Evolutionary conservation across 2,329 filamentous ascomycete species (phyloP).

Genomic region (Alternaria postmessia): DNA sequence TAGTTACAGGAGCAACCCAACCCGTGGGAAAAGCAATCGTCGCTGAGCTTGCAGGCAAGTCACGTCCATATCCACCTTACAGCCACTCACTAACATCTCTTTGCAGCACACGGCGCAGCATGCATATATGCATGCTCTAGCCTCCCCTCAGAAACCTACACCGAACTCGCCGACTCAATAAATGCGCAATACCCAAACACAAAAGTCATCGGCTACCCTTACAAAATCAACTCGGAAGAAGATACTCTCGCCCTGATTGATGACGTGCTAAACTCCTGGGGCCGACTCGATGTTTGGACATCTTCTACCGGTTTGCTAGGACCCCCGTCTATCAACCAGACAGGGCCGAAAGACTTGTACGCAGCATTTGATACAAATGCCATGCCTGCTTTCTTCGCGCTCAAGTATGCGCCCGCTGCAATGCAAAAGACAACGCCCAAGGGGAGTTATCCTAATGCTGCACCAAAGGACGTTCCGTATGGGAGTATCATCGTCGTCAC

Average conservation of each 20-base stretch:
- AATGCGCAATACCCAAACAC: constrained; percentile 60
- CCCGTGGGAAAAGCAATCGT: constrained; percentile 68
- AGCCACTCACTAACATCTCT: neutral
- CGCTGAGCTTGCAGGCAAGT: constrained; percentile 64
- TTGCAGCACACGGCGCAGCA: constrained; percentile 67
- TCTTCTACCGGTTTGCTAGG: constrained; percentile 66
- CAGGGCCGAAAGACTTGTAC: constrained; percentile 64
- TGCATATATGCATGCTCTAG: constrained; percentile 68
- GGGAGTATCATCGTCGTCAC: constrained; percentile 70
- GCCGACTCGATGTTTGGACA: constrained; percentile 65
- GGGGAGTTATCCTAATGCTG: constrained; percentile 66
- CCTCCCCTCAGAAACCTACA: constrained; percentile 53
- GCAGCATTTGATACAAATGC: constrained; percentile 68
- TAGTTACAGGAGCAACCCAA: constrained; percentile 69
- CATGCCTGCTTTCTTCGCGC: constrained; percentile 69
- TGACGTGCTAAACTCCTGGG: constrained; percentile 68
- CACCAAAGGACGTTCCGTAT: constrained; percentile 67
- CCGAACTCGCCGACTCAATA: constrained; percentile 53
- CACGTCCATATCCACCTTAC: neutral
- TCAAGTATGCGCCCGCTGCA: constrained; percentile 70
- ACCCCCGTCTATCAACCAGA: constrained; percentile 62
- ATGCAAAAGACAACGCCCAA: constrained; percentile 68
- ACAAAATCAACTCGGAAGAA: constrained; percentile 66
- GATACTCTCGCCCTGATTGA: constrained; percentile 68
- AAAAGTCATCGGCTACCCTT: constrained; percentile 69